Evolutionary conservation across 2,329 filamentous ascomycete genomes (phyloP).

Genomic region (Pyrenochaeta sp.): DNA sequence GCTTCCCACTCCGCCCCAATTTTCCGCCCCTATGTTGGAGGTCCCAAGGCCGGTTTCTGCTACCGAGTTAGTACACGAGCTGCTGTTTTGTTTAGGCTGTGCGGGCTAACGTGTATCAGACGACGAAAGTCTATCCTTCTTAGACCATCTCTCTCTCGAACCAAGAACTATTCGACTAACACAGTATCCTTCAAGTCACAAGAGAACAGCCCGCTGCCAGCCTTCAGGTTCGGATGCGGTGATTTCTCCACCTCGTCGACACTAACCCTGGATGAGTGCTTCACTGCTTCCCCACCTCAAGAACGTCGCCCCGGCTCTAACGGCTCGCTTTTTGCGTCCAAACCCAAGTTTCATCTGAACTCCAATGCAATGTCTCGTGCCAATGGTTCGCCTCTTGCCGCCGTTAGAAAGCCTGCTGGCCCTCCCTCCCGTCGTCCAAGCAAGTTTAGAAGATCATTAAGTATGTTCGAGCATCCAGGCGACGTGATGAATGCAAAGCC

Average conservation of each 20-base stretch:
- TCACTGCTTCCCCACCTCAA: constrained; percentile 79
- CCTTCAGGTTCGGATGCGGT: constrained; percentile 74
- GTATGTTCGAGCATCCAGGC: constrained; percentile 95
- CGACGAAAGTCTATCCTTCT: constrained; percentile 61
- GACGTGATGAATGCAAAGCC: constrained; percentile 78
- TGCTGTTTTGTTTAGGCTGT: not conserved
- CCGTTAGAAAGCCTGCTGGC: constrained; percentile 71
- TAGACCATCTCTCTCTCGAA: constrained; percentile 76
- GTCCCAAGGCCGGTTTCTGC: constrained; percentile 47
- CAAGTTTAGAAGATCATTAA: constrained; percentile 86
- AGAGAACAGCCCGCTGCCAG: constrained; percentile 71
- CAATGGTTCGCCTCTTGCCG: constrained; percentile 75
- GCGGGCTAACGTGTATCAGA: constrained; percentile 38
- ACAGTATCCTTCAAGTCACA: constrained; percentile 66
- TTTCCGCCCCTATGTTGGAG: constrained; percentile 38
- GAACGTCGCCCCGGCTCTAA: constrained; percentile 69
- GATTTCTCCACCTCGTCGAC: constrained; percentile 64
- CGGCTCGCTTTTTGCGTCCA: constrained; percentile 63
- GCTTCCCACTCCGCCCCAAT: constrained; percentile 34
- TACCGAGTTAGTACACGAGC: constrained; percentile 43
- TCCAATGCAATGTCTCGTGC: constrained; percentile 62
- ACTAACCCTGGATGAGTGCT: constrained; percentile 80
- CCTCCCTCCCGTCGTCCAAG: constrained; percentile 76
- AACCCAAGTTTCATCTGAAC: constrained; percentile 70
- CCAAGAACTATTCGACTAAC: constrained; percentile 78